Base-by-base conservation (phyloP, 345 rosid species). In the Populus euphratica region DNA sequence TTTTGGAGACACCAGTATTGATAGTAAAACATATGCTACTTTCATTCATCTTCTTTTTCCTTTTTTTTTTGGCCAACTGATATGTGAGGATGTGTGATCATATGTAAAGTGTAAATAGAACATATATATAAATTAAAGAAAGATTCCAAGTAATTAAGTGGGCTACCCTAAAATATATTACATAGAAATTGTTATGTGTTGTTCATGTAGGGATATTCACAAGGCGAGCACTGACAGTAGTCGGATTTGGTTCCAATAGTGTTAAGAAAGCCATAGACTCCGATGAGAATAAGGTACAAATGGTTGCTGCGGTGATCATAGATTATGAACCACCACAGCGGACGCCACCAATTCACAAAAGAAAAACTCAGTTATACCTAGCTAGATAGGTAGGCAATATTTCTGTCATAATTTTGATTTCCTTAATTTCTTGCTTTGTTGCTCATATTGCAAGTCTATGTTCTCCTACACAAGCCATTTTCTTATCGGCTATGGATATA, bases 281-380 rank as follows among this genome's bases (percentile, higher is more conserved):
- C n/a, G 56, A n/a, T 43, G 61, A 38, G 65, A 59, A 39, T 17
- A 62, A 70, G 11, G 68, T 25, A 21, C 38, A 77, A 17, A 70
- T 70, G 38, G 72, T 74, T 50, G 63, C n/a, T 20, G 68, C 61
- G 13, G 59, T 68, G 44, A 69, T 25, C 35, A 33, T 33, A n/a
- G 84, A 84, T 79, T 85, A 85, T 68, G 83, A 77, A 7, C 76
- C 68, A 67, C 85, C 87, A 0, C 83, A 56, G 41, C 78, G 64
- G 44, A 67, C 65, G 35, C 83, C 87, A 63, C 83, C 85, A 14
- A 75, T 80, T 77, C 83, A 85, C 80, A 75, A 85, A 29, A 62
- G 78, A 72, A 9, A 68, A 79, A 33, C n/a, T 56, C 72, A 59
- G 21, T 13, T 39, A 8, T 2, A 6, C n/a, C 9, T 33, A 4